These are phyloP conservation scores for Chlamydomonas applanata DNA, from an alignment of 139 green algal species.

Conservation along the genomic window DNA sequence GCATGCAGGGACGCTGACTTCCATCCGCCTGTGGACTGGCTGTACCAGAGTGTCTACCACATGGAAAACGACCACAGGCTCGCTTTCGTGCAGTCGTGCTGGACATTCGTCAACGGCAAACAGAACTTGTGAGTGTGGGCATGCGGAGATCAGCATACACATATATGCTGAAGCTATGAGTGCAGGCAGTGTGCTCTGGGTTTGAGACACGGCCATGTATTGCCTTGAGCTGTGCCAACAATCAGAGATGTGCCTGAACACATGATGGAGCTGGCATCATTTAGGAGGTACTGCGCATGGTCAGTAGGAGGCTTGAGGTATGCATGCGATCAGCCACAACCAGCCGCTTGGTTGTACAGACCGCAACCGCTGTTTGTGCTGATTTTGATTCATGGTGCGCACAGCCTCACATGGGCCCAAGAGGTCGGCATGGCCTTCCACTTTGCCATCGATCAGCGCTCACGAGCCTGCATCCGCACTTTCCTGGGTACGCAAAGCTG, in stretches of 20 bases:
- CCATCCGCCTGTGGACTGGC: conserved; percentile 30
- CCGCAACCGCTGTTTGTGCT: too few relatives aligned
- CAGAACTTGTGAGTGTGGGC: conserved; percentile 48
- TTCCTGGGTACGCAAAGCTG: too few relatives aligned
- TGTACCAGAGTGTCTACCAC: conserved; percentile 29
- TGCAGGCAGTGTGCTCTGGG: too few relatives aligned
- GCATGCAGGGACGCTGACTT: conserved; percentile 38
- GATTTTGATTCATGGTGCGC: too few relatives aligned
- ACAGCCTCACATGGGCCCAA: conserved; percentile 13
- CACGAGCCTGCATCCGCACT: conserved; percentile 46
- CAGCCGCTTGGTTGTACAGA: too few relatives aligned
- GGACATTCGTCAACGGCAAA: conserved; percentile 57
- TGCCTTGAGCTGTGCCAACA: background rate
- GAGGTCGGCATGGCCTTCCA: conserved; percentile 52
- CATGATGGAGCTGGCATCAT: too few relatives aligned
- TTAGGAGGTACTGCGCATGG: too few relatives aligned
- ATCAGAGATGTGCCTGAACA: too few relatives aligned
- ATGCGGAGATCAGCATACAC: too few relatives aligned
- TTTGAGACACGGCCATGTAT: background rate
- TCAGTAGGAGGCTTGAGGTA: too few relatives aligned
- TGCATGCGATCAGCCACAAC: too few relatives aligned
- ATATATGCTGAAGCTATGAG: too few relatives aligned
- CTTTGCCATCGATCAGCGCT: conserved; percentile 58
- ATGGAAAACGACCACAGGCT: conserved; percentile 44
- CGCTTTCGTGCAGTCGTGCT: conserved; percentile 77